Evolutionary conservation across 169 alveolate genomes (phyloP).

Genomic region (Eimeria zaria): DNA sequence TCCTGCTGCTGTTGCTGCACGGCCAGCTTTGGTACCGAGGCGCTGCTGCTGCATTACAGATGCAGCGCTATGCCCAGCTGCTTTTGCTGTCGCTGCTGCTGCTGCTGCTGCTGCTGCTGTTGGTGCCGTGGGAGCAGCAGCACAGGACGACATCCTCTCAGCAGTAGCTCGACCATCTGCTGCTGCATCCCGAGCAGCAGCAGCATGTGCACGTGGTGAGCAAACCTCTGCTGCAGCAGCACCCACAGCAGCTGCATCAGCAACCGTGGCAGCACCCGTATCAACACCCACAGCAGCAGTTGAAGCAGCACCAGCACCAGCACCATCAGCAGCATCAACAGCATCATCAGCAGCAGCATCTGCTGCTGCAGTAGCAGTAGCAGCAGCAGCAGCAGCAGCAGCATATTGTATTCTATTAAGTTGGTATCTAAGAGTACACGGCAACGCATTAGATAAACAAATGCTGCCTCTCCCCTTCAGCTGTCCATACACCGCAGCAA

Average conservation of each 20-base stretch:
- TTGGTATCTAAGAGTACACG: conserved; percentile 12
- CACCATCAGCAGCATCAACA: too few relatives aligned
- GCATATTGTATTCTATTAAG: neutral
- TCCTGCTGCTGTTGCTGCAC: neutral
- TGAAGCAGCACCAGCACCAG: neutral
- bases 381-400: conserved; percentile 45
- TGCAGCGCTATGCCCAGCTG: neutral
- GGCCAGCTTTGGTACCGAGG: neutral
- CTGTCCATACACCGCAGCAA: conserved; percentile 38
- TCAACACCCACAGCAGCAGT: neutral
- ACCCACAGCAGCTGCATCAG: neutral
- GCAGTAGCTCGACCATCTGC: neutral
- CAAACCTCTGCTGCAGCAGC: conserved; percentile 29
- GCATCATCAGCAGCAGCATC: neutral
- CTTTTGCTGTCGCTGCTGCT: neutral
- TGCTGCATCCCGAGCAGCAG: neutral
- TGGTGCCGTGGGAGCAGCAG: too few relatives aligned
- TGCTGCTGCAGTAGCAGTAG: neutral
- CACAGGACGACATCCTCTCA: neutral
- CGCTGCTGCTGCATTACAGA: neutral
- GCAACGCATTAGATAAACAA: neutral
- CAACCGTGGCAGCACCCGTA: neutral
- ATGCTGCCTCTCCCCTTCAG: neutral
- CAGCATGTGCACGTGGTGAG: neutral
- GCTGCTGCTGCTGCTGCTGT: neutral